Conservation (phyloP, 169 alveolate genomes). For the Hepatocystis sp. region DNA sequence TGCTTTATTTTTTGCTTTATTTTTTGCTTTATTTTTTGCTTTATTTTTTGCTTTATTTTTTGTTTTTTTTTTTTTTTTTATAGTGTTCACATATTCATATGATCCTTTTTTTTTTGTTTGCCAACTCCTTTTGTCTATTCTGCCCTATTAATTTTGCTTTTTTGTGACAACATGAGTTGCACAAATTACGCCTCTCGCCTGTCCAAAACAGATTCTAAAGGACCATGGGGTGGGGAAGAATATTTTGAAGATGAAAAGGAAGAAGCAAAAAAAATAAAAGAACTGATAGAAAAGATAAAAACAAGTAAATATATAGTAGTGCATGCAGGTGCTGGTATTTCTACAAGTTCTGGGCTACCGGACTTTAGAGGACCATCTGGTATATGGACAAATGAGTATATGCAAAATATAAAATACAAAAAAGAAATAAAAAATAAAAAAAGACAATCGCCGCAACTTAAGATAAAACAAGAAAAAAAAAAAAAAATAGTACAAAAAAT, state of each 20-base stretch:
- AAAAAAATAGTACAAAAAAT: background rate
- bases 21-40: no score
- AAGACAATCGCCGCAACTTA: background rate
- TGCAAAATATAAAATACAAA: constrained; percentile 10
- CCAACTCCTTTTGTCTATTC: background rate
- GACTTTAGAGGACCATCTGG: constrained; percentile 89
- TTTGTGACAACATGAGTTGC: constrained; percentile 64
- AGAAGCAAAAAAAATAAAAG: constrained; percentile 76
- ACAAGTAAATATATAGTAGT: constrained; percentile 80
- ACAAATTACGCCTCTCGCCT: constrained; percentile 80
- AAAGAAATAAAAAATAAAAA: constrained; percentile 56
- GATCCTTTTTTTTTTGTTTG: background rate
- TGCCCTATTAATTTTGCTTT: background rate
- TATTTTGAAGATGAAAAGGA: constrained; percentile 82
- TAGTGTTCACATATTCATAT: no score
- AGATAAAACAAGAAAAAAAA: background rate
- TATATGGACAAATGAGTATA: constrained; percentile 84
- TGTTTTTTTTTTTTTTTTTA: no score
- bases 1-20: no score
- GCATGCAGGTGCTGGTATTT: constrained; percentile 88
- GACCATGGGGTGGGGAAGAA: constrained; percentile 84
- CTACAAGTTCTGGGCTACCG: constrained; percentile 86
- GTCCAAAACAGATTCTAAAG: constrained; percentile 83
- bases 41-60: no score
- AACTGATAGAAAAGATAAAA: constrained; percentile 68